Base-by-base conservation (phyloP, 805 yeast species). In the Lipomyces anomalus region DNA sequence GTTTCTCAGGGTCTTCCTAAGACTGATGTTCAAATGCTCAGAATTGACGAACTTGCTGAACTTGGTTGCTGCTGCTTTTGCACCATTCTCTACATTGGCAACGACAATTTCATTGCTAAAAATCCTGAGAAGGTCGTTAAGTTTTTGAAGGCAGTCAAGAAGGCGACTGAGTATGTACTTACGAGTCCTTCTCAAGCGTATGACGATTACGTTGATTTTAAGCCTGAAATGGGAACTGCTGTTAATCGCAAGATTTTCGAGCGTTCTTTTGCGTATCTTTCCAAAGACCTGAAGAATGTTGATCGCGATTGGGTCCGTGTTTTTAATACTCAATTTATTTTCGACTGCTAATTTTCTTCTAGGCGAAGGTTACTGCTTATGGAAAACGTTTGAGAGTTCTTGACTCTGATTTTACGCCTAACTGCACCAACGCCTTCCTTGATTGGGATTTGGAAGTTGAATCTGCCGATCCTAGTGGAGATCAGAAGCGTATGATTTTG, bases 61-160 rank as follows among this genome's bases (percentile, higher is more conserved):
- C 64, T 75, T 44, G 80, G 80, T 13, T 75, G 80, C 59, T 75
- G 80, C 59, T 75, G 80, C 55, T 75, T 75, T 72, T 75, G 80
- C 55, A 71, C 79, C 37, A 71, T 75, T 48, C 65, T 75, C 56
- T 74, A 73, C 69, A 75, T 75, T 54, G 68, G 67, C 54, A 75
- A 75, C 58, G 80, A 75, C 55, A 61, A 67, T 35, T 75, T 74
- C 59, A 64, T 75, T 56, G 65, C 63, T 9, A 63, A 60, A 40
- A 70, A 75, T 59, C 75, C 75, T 17, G 74, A 67, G 35, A 71
- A 73, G 58, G 70, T 74, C 38, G 60, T 48, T 38, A 67, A 63
- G 50, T 70, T 75, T 61, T 56, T 75, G 69, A 65, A 48, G 18
- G 79, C 79, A 7, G 61, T 73, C 53, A 75, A 74, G 61, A 67